Conservation (phyloP, 2,329 filamentous ascomycete genomes). For the Proliferodiscus dingleyae region DNA sequence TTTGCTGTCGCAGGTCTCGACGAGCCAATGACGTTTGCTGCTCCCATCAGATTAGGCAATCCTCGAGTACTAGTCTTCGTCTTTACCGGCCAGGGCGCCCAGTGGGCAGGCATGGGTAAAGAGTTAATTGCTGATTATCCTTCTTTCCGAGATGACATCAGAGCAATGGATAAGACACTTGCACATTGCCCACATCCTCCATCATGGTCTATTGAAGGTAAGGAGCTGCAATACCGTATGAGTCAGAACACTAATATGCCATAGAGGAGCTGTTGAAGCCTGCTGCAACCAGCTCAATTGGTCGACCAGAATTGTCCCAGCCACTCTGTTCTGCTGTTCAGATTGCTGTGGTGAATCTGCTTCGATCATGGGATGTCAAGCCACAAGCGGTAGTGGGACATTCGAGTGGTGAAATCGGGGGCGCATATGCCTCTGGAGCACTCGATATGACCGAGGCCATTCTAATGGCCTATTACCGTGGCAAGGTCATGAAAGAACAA, state of each 20-base stretch:
- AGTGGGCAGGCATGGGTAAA: slow-evolving; percentile 18
- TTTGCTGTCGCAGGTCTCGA: not conserved
- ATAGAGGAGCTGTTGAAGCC: slow-evolving; percentile 33
- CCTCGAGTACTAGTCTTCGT: slow-evolving; percentile 8
- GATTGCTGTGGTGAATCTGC: slow-evolving; percentile 17
- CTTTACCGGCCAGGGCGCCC: slow-evolving; percentile 27
- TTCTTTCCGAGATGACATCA: slow-evolving; percentile 4
- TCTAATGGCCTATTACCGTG: slow-evolving; percentile 9
- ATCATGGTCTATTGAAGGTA: slow-evolving; percentile 11
- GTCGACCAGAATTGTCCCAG: slow-evolving; percentile 17
- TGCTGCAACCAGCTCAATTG: slow-evolving; percentile 15
- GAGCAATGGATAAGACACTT: not conserved
- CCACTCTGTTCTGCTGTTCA: slow-evolving; percentile 21
- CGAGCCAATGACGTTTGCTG: not conserved
- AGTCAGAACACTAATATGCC: not conserved
- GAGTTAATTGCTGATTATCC: slow-evolving; percentile 10
- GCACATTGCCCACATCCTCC: slow-evolving; percentile 2
- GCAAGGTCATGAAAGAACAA: slow-evolving; percentile 1
- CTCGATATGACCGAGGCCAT: slow-evolving; percentile 26
- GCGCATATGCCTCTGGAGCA: slow-evolving; percentile 34
- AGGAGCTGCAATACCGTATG: not conserved
- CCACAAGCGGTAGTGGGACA: slow-evolving; percentile 35
- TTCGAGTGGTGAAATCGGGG: slow-evolving; percentile 38
- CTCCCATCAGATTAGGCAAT: not conserved
- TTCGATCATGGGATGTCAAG: slow-evolving; percentile 23